Percentiles rank a stretch among this genome's conserved stretches.
These are phyloP conservation scores for Acorus gramineus DNA, from an alignment of 106 monocot species.

Conservation along the genomic window DNA sequence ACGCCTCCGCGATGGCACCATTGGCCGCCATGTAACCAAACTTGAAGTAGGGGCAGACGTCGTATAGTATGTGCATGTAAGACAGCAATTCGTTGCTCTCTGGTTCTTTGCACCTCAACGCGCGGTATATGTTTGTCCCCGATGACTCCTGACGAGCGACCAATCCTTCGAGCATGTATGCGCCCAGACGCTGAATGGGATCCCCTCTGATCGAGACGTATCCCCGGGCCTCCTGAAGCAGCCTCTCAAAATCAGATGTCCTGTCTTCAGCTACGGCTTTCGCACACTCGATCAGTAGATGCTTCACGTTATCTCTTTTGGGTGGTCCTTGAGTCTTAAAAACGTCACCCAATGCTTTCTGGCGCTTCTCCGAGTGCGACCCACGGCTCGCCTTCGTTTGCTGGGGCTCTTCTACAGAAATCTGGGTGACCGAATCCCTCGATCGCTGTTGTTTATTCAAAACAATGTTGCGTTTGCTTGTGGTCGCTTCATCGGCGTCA, in stretches of 20 bases:
- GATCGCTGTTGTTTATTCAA: no score
- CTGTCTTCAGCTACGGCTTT: conserved; percentile 46
- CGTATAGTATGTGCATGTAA: conserved; percentile 65
- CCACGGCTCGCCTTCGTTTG: background rate
- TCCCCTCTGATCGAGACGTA: conserved; percentile 51
- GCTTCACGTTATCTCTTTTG: conserved; percentile 24
- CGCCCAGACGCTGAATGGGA: conserved; percentile 68
- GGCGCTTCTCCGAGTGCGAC: conserved; percentile 43
- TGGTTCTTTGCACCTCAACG: conserved; percentile 45
- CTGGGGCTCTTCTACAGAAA: no score
- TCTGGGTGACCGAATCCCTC: no score
- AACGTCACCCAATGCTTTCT: conserved; percentile 14
- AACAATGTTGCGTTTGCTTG: conserved; percentile 11
- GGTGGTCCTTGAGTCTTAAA: background rate
- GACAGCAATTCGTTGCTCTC: conserved; percentile 59
- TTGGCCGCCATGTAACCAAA: no score
- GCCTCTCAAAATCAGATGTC: conserved; percentile 24
- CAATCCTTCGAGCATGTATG: conserved; percentile 73
- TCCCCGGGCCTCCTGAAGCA: conserved; percentile 25
- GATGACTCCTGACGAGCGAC: conserved; percentile 58
- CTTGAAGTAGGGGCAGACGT: conserved; percentile 29
- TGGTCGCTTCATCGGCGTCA: conserved; percentile 30
- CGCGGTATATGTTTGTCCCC: conserved; percentile 60
- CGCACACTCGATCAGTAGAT: conserved; percentile 48
- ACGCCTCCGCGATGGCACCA: no score